Evolutionary conservation across 768 basidiomycete genomes (phyloP).

Genomic region (Chalciporus chontae): DNA sequence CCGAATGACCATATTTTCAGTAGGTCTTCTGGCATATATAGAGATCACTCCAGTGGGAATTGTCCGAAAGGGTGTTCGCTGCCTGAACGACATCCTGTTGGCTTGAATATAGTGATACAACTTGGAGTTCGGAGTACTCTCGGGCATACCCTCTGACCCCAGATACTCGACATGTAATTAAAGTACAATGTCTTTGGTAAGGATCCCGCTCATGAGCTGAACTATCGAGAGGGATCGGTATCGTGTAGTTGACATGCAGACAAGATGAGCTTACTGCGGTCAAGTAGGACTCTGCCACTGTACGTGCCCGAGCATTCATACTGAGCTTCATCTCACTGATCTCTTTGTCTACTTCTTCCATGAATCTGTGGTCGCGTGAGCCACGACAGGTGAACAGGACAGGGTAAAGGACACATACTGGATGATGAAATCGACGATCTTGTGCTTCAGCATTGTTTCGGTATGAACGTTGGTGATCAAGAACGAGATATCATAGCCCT

Average conservation of each 20-base stretch:
- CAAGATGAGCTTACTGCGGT: conserved; percentile 61
- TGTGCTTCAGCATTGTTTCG: conserved; percentile 99
- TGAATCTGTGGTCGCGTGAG: conserved; percentile 56
- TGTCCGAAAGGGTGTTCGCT: neutral
- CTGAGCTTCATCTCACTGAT: conserved; percentile 99
- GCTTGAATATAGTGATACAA: conserved; percentile 16
- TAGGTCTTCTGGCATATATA: neutral
- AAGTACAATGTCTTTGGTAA: conserved; percentile 5
- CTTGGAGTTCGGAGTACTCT: conserved; percentile 5
- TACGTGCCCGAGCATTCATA: conserved; percentile 93
- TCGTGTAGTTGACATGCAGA: neutral
- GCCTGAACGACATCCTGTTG: neutral
- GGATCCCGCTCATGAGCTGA: conserved; percentile 20
- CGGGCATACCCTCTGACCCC: conserved; percentile 9
- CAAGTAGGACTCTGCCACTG: conserved; percentile 95
- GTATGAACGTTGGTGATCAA: conserved; percentile 95
- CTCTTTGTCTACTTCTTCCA: conserved; percentile 99
- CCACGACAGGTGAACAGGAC: neutral
- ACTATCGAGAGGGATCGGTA: conserved; percentile 17
- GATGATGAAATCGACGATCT: conserved; percentile 99
- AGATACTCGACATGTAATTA: conserved; percentile 13
- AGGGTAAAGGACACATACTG: conserved; percentile 55
- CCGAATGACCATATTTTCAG: conserved; percentile 3
- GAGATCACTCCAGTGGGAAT: neutral
- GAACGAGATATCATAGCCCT: conserved; percentile 99